Evolutionary conservation across 2,329 filamentous ascomycete genomes (phyloP).

Genomic region (Aureobasidium sp.): DNA sequence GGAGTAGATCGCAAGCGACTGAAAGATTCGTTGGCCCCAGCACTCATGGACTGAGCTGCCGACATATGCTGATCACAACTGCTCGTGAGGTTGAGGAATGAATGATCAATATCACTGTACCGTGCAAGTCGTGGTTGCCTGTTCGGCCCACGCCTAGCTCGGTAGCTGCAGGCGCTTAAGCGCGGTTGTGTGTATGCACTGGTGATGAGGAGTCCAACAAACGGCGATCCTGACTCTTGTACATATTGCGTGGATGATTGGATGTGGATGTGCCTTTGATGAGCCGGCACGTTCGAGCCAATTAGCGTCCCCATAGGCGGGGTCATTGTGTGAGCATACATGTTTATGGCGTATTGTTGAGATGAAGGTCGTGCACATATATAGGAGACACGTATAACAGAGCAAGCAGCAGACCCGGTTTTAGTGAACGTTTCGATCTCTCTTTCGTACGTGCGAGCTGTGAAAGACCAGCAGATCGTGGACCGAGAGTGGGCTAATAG

Average conservation of each 20-base stretch:
- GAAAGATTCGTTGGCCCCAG: not conserved
- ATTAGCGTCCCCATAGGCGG: not conserved
- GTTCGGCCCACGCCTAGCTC: not conserved
- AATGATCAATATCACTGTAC: not conserved
- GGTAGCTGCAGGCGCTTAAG: not conserved
- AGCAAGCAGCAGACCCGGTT: not conserved
- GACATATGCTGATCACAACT: not conserved
- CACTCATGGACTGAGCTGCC: not conserved
- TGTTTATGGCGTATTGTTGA: not conserved
- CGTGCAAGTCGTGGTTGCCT: not conserved
- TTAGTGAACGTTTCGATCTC: not conserved
- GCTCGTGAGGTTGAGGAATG: not conserved
- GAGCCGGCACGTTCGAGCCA: not conserved
- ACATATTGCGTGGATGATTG: not conserved
- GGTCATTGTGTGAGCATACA: not conserved
- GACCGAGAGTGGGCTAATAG: no score
- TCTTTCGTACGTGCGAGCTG: no score
- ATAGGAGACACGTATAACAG: not conserved
- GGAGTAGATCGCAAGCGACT: constrained; percentile 16
- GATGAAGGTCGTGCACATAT: not conserved
- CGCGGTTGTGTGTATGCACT: not conserved
- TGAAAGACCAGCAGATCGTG: not conserved
- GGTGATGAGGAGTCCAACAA: not conserved
- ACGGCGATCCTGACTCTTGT: not conserved
- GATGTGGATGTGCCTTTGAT: not conserved